These are phyloP conservation scores for Datura wrightii DNA, from an alignment of 257 asterid species.

Conservation along the genomic window DNA sequence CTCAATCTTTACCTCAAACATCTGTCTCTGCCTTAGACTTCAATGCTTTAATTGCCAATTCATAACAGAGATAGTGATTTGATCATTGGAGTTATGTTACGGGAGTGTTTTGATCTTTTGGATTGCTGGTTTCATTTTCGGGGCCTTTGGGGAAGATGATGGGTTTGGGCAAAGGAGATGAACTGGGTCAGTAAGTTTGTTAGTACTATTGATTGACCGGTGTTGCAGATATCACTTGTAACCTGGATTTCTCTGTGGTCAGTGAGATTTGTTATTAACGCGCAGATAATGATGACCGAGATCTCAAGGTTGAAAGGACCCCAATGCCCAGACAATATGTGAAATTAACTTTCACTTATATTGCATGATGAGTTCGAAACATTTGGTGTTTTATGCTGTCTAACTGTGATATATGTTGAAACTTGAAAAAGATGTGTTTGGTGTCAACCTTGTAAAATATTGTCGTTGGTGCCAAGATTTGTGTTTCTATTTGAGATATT, in stretches of 20 bases:
- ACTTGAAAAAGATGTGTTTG: background rate
- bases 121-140: background rate
- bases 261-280: background rate
- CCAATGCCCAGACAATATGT: background rate
- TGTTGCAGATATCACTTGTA: background rate
- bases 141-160: background rate
- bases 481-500: background rate
- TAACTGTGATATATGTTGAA: background rate
- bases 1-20: background rate
- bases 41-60: background rate
- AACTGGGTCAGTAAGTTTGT: background rate
- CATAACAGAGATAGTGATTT: background rate
- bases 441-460: background rate
- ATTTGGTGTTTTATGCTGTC: background rate
- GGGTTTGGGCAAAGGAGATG: slow-evolving; percentile 1
- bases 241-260: background rate
- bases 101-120: background rate
- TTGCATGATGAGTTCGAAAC: background rate
- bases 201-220: background rate
- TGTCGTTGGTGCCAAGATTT: background rate
- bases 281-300: background rate
- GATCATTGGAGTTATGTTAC: background rate
- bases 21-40: background rate
- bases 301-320: background rate
- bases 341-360: background rate